Conservation (phyloP, 1,284 basidiomycete species). For the Pseudomicrostroma phylloplanum region DNA sequence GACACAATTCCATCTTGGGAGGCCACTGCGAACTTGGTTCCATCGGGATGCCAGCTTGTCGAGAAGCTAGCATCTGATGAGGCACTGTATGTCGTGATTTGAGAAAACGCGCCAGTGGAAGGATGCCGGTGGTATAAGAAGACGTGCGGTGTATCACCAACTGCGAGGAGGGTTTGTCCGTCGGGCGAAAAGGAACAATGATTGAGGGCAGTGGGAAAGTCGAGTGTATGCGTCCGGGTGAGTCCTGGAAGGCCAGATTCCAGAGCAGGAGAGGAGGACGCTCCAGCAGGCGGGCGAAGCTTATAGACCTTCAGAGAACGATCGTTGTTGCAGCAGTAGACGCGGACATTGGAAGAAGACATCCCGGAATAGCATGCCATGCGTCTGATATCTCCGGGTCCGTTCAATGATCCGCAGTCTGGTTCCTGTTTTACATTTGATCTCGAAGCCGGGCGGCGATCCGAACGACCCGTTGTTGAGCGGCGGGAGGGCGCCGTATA, state of each 20-base stretch:
- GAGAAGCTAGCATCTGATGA: constrained; percentile 64
- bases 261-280: constrained; percentile 15
- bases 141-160: constrained; percentile 75
- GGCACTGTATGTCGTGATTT: constrained; percentile 32
- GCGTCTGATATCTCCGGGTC: constrained; percentile 38
- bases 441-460: not conserved
- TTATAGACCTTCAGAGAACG: constrained; percentile 62
- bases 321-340: constrained; percentile 78
- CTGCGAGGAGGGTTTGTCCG: constrained; percentile 71
- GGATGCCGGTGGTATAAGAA: constrained; percentile 52
- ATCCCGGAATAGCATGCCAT: constrained; percentile 33
- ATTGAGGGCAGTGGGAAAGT: constrained; percentile 32
- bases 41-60: constrained; percentile 71
- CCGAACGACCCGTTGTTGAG: not conserved
- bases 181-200: constrained; percentile 63
- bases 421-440: not conserved
- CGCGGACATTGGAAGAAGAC: constrained; percentile 54
- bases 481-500: not conserved
- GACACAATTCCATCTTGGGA: constrained; percentile 76
- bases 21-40: constrained; percentile 74
- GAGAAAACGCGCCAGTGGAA: constrained; percentile 22
- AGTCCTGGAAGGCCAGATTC: constrained; percentile 57
- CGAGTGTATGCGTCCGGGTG: constrained; percentile 37
- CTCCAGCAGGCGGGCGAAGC: constrained; percentile 24
- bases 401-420: constrained; percentile 15